Evolutionary conservation across 1,284 basidiomycete species (phyloP), one percentile per base, ranked within the genome.

Genomic region (Somion occarium): DNA sequence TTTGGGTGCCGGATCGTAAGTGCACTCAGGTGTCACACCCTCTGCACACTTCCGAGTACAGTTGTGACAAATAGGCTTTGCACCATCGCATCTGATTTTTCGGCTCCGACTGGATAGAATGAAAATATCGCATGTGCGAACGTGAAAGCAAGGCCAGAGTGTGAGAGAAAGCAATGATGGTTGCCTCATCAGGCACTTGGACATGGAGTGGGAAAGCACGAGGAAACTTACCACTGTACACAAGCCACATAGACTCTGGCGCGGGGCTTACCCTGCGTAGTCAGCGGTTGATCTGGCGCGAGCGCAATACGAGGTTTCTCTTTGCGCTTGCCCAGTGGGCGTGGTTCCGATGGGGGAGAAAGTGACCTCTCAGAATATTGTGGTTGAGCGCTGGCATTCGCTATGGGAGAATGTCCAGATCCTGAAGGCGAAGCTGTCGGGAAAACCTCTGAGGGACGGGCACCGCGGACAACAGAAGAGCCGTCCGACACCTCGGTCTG

Each of bases 31-130:
- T 25, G 30, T 27, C 30, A 22, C 20, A 22, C 24, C 37, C 20
- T 18, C 5, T 22, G 38, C 20, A 19, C 69, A 53, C 19, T 81
- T 73, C 49, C 78, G 79, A 47, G 69, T 66, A 61, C 87, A 90
- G 61, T 88, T 88, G 60, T 84, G 76, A 61, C 88, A 91, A 12
- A 73, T 61, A 7, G 88, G 88, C 56, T 83, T 87, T 13, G 82
- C 81, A 48, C 88, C 88, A 63, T 91, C 88, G 63, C 88, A 91
- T 12, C 87, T 82, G 57, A 87, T 88, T 65, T 91, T 91, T 26
- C 87, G 78, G 24, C 73, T 76, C 27, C 88, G 86, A 62, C 87
- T 90, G 56, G 3, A 43, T 37, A 50, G 46, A 25, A 43, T 42
- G 37, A 46, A 44, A 51, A 46, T n/a, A 23, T 44, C 22, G 5